These are phyloP conservation scores for Ceratocystis cubensis DNA, from an alignment of 2,329 filamentous ascomycete genomes.

Conservation along the genomic window DNA sequence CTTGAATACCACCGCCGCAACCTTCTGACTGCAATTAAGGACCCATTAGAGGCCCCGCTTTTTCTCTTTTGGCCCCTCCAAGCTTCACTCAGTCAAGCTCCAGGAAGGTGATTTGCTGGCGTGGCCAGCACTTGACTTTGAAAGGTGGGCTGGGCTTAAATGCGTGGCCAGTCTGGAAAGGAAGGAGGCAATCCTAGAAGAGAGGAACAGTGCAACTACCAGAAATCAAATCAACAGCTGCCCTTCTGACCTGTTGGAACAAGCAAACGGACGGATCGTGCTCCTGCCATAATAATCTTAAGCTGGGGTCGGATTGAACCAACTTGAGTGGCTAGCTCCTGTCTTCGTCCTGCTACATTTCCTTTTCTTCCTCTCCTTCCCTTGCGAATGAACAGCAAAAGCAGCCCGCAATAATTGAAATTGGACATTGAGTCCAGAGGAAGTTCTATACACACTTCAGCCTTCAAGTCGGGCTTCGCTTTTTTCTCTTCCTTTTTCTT, in stretches of 20 bases:
- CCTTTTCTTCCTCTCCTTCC: neutral
- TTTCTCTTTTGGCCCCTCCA: neutral
- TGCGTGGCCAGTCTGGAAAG: too few species aligned
- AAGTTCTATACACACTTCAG: neutral
- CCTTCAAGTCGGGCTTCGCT: neutral
- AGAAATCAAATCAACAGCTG: neutral
- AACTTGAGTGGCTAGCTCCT: neutral
- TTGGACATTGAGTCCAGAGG: neutral
- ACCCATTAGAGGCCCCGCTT: neutral
- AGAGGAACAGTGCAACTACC: neutral
- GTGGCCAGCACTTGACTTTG: too few species aligned
- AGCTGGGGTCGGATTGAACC: too few species aligned
- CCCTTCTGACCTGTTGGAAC: neutral
- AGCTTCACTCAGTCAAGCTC: neutral
- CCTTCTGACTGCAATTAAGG: neutral
- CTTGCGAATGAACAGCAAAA: neutral
- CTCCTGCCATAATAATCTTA: conserved; percentile 2
- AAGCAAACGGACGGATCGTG: conserved; percentile 8
- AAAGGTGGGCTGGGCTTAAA: too few species aligned
- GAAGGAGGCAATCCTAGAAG: too few species aligned
- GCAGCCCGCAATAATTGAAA: neutral
- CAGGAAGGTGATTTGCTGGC: neutral
- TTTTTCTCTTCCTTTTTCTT: neutral
- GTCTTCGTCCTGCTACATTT: neutral
- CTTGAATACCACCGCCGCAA: too few species aligned